Conservation (phyloP, 495 filamentous ascomycete species). For the Terfezia boudieri region DNA sequence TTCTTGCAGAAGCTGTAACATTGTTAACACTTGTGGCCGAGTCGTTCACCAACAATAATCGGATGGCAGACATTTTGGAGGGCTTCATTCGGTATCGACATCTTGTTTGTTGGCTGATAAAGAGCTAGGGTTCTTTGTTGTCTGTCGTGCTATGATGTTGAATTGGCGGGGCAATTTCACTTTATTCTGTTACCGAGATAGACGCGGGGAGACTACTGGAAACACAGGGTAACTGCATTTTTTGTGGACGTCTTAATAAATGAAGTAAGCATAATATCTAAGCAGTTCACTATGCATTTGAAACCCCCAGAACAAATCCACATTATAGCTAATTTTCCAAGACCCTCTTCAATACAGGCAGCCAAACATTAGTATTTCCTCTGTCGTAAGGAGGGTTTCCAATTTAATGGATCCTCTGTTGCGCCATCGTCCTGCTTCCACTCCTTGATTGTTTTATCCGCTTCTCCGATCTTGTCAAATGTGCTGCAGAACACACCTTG, state of each 20-base stretch:
- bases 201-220: too few species aligned
- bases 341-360: neutral
- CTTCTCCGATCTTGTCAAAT: slow-evolving; percentile 81
- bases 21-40: neutral
- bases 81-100: slow-evolving; percentile 94
- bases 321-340: too few species aligned
- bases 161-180: too few species aligned
- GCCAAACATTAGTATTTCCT: neutral
- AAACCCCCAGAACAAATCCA: too few species aligned
- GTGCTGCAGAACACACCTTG: slow-evolving; percentile 79
- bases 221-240: too few species aligned
- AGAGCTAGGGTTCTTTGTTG: too few species aligned
- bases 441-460: slow-evolving; percentile 95
- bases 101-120: slow-evolving; percentile 21
- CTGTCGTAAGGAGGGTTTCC: slow-evolving; percentile 52
- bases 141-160: too few species aligned
- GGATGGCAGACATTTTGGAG: slow-evolving; percentile 51
- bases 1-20: slow-evolving; percentile 61
- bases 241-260: too few species aligned
- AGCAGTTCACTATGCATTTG: too few species aligned
- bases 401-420: slow-evolving; percentile 77
- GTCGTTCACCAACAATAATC: neutral
- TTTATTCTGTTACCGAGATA: too few species aligned
- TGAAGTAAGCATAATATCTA: too few species aligned
- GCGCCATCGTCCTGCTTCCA: slow-evolving; percentile 84